These are phyloP conservation scores for Lipomyces orientalis DNA, from an alignment of 805 yeast species.

Conservation along the genomic window DNA sequence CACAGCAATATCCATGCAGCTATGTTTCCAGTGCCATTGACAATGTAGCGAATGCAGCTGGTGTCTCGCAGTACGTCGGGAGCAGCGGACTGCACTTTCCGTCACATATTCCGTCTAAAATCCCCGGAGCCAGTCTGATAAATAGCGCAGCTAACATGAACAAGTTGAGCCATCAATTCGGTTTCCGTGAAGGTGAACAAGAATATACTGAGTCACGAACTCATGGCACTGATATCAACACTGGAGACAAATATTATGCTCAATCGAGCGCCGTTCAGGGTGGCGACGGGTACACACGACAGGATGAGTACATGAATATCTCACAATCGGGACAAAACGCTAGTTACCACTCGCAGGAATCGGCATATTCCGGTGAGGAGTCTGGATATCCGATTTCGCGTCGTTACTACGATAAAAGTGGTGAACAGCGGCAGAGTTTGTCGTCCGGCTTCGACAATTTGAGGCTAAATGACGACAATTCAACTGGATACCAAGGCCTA, in stretches of 20 bases:
- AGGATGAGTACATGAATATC: not conserved
- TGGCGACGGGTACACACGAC: not conserved
- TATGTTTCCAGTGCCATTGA: conserved; percentile 3
- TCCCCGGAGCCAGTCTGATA: not conserved
- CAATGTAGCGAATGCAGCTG: conserved; percentile 11
- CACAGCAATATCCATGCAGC: conserved; percentile 1
- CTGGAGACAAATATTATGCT: not conserved
- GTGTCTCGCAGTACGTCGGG: conserved; percentile 12
- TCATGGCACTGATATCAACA: not conserved
- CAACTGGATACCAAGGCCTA: not conserved
- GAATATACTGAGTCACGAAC: not conserved
- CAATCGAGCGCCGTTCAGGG: not conserved
- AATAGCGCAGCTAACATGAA: not conserved
- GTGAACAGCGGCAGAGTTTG: not conserved
- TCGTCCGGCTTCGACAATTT: conserved; percentile 5
- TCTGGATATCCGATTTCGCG: not conserved
- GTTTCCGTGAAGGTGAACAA: conserved; percentile 6
- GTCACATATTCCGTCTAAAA: not conserved
- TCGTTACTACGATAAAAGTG: not conserved
- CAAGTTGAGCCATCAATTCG: not conserved
- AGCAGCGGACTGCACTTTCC: conserved; percentile 4
- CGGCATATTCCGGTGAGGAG: not conserved
- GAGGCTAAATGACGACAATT: not conserved
- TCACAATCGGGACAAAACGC: conserved; percentile 1
- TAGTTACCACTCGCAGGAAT: not conserved